A percentile compares a stretch with the other conserved stretches of the same genome.
Conservation (phyloP, 768 basidiomycete species). For the Kwoniella sp. region DNA sequence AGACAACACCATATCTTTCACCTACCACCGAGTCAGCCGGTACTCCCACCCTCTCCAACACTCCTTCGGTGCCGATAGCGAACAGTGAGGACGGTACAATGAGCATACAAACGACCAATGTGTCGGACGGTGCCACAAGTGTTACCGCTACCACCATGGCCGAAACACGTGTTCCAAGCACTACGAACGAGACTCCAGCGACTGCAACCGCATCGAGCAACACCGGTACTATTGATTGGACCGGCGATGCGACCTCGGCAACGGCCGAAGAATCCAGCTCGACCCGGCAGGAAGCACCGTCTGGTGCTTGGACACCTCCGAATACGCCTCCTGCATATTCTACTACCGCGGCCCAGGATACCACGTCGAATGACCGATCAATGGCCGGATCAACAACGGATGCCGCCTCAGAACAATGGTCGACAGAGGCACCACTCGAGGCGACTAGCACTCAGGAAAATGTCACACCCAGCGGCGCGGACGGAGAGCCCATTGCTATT, state of each 20-base stretch:
- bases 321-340: neutral
- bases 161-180: neutral
- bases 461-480: too few species aligned
- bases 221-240: neutral
- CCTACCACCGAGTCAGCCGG: too few species aligned
- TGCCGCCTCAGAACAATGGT: neutral
- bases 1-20: too few species aligned
- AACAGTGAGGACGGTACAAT: too few species aligned
- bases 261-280: neutral
- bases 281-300: neutral
- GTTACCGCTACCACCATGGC: too few species aligned
- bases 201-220: neutral
- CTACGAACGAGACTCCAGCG: neutral
- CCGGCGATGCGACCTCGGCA: neutral
- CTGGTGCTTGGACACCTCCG: neutral
- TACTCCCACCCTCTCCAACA: too few species aligned
- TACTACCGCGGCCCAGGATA: neutral
- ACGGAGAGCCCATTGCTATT: too few species aligned
- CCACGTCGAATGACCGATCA: neutral
- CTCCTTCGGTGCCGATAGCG: too few species aligned
- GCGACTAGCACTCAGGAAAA: neutral
- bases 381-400: neutral
- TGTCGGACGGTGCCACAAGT: too few species aligned
- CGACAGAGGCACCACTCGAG: neutral
- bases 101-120: too few species aligned